Evolutionary conservation across 2,329 filamentous ascomycete species (phyloP), one percentile per base, ranked within the genome.

Genomic region (Colletotrichum destructivum): DNA sequence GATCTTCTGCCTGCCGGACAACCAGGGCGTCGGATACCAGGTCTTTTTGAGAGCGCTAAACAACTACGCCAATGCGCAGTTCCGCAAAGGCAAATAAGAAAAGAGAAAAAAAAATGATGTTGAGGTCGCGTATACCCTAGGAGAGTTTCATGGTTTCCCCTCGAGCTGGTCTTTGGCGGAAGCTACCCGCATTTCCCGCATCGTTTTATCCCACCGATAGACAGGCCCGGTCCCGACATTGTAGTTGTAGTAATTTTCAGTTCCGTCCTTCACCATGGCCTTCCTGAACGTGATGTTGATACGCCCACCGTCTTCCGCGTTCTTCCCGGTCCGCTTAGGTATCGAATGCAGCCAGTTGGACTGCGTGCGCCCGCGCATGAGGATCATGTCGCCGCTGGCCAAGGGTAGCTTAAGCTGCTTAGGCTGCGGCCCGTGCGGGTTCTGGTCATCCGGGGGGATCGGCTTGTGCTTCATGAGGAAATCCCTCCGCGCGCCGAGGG

Each of bases 1-100:
- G 86, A 98, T 99, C 69, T 98, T 95, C 81, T 90, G 91, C 77
- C 85, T 93, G 15, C 88, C 88, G 68, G 93, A 95, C 79, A 94
- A 94, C 80, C 89, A 93, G 74, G 91, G 91, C 1, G 95, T 99
- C 21, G 95, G 95, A 55, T 99, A 99, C 81, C 95, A 98, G 79
- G 93, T 97, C 40, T 99, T 98, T 81, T 86, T 98, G 74, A 89
- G 92, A 74, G 96, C 92, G 1, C 84, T 99, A 76, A 92, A 94
- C 81, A 94, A 92, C 77, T 99, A 90, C 83, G 93, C 94, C 12
- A 92, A 91, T 75, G 96, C 95, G 4, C 93, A 98, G 82, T 97
- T 98, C 89, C 90, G 95, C 69, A 90, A 95, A 77, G 95, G 95
- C 54, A 89, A 87, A 78, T 91, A 86, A 26, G 38, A 31, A 56